Evolutionary conservation across 1,284 basidiomycete genomes (phyloP).

Genomic region (Malassezia dermatis): DNA sequence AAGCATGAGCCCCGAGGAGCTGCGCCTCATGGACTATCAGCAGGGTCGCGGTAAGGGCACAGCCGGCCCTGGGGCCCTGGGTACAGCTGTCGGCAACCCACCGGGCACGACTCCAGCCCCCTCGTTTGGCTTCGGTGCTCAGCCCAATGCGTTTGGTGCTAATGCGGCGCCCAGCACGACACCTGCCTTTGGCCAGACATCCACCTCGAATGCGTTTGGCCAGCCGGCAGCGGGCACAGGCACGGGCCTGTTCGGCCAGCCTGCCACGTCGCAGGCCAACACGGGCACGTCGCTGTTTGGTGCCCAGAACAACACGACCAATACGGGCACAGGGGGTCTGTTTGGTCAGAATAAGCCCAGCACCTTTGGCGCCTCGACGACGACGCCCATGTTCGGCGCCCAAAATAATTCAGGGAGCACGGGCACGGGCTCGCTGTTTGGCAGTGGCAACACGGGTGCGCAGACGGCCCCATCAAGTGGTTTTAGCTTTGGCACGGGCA

Average conservation of each 20-base stretch:
- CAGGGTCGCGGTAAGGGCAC: slow-evolving; percentile 33
- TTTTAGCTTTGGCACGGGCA: slow-evolving; percentile 29
- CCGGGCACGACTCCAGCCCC: slow-evolving; percentile 13
- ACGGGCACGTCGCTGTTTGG: slow-evolving; percentile 3
- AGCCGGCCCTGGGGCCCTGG: slow-evolving; percentile 18
- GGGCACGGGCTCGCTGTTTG: slow-evolving; percentile 40
- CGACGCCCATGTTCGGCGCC: slow-evolving; percentile 32
- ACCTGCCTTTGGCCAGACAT: slow-evolving; percentile 30
- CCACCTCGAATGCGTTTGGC: slow-evolving; percentile 1
- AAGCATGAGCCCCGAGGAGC: slow-evolving; percentile 32
- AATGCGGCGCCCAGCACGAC: slow-evolving; percentile 7
- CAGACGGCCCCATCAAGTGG: slow-evolving; percentile 25
- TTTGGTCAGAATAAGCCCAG: slow-evolving; percentile 4
- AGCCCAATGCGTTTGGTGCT: slow-evolving; percentile 28
- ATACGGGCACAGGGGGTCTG: not conserved
- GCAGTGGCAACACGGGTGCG: slow-evolving; percentile 14
- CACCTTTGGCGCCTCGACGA: slow-evolving; percentile 2
- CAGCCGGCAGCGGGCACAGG: slow-evolving; percentile 18
- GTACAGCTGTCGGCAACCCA: slow-evolving; percentile 9
- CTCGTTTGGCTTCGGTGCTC: slow-evolving; percentile 30
- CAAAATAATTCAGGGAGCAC: slow-evolving; percentile 21
- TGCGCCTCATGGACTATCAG: slow-evolving; percentile 35
- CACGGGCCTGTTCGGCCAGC: slow-evolving; percentile 45
- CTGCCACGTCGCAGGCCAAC: slow-evolving; percentile 12
- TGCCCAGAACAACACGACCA: slow-evolving; percentile 1